Evolutionary conservation across 768 basidiomycete genomes (phyloP), one percentile per base, ranked within the genome.

Genomic region (Mycena vitilis): DNA sequence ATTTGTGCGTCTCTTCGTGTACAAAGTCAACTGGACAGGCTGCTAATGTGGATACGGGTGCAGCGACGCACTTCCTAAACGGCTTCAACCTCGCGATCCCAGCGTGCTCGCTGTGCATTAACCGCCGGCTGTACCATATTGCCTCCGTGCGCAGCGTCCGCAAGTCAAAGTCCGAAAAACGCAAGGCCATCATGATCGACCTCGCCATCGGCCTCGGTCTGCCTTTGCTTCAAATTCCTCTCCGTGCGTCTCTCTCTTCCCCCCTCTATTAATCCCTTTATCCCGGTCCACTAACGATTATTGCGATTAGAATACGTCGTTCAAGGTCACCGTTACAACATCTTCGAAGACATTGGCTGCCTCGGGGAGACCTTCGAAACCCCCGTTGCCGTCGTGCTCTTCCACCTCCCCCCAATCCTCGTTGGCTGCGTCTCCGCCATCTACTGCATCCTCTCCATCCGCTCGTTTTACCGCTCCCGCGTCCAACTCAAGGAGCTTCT

Each of bases 71-170:
- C 40, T 79, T 89, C 70, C 75, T 85, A 20, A 65, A 86, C 36
- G 85, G 83, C 20, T 71, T 76, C 40, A 73, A 76, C 49, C 80
- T 86, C 59, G 89, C 82, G 0, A 81, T 89, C 66, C 87, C 88
- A 5, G 84, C 74, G n/a, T n/a, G n/a, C n/a, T n/a, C n/a, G n/a
- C n/a, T n/a, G n/a, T n/a, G n/a, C n/a, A n/a, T n/a, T n/a, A 88
- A 87, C 72, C 85, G 87, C n/a, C 85, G 90, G 18, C 83, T 93
- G 8, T 91, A 90, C 76, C 79, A 83, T 68, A 89, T 91, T 55
- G 84, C 88, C 10, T 78, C 83, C 0, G 83, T 88, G 22, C 82
- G 82, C 62, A 79, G 83, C 7, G 86, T 90, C 63, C 85, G 83
- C 1, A 80, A 85, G 52, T 85, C 87, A 23, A 81, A 75, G 37